Conservation (phyloP, 2,329 filamentous ascomycete species). For the Verticillium tricorpus region DNA sequence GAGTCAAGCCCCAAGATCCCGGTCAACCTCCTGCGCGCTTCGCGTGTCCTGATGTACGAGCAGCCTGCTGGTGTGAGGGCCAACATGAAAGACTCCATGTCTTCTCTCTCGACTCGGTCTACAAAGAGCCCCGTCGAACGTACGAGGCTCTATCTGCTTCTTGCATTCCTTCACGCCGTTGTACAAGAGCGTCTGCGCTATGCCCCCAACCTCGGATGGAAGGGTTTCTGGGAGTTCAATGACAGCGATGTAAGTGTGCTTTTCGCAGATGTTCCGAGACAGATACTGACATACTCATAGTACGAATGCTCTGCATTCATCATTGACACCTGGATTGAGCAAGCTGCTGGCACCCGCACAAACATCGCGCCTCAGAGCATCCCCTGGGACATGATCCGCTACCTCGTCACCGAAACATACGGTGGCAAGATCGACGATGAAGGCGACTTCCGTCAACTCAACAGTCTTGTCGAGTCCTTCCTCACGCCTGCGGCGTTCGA, state of each 20-base stretch:
- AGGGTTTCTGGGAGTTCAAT: slow-evolving; percentile 99
- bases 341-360: slow-evolving; percentile 74
- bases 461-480: slow-evolving; percentile 68
- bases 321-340: slow-evolving; percentile 90
- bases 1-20: slow-evolving; percentile 95
- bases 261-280: not conserved
- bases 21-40: slow-evolving; percentile 89
- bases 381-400: slow-evolving; percentile 93
- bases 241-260: slow-evolving; percentile 82
- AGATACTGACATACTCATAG: slow-evolving; percentile 36
- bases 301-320: slow-evolving; percentile 97
- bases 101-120: slow-evolving; percentile 71
- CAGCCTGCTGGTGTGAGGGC: slow-evolving; percentile 94
- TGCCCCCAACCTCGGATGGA: slow-evolving; percentile 91
- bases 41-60: slow-evolving; percentile 94
- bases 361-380: slow-evolving; percentile 93
- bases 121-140: slow-evolving; percentile 85
- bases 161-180: slow-evolving; percentile 93
- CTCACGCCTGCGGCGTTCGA: slow-evolving; percentile 89
- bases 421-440: slow-evolving; percentile 96
- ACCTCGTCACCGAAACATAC: slow-evolving; percentile 88
- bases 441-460: slow-evolving; percentile 72
- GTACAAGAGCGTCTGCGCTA: slow-evolving; percentile 93
- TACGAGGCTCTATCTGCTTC: slow-evolving; percentile 79
- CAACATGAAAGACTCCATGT: slow-evolving; percentile 98